Base-by-base conservation (phyloP, 176 grass and related monocot genomes). In the Eremochloa ophiuroides region DNA sequence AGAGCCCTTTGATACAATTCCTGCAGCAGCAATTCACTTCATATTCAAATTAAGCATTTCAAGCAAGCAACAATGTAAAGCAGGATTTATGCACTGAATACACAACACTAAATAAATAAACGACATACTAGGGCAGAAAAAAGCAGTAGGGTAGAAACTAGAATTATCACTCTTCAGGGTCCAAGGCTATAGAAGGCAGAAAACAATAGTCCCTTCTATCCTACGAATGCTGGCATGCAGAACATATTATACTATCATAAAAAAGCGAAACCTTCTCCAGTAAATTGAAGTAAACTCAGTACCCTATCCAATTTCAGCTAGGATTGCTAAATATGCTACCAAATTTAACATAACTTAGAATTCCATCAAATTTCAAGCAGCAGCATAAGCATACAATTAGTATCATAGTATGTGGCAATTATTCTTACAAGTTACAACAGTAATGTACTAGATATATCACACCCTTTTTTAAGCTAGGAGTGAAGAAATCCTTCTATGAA, bases 1-100 rank as follows among this genome's bases (percentile, higher is more conserved):
- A 99, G 96, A 86, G 96, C 96, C 72, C 84, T 95, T 50, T 80
- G 86, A 70, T 99, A 99, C 47, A 99, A 77, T 84, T 99, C 89
- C 95, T 98, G 91, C n/a, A 78, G 62, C 53, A 81, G 13, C 38
- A 2, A 28, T 89, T 46, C 66, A 77, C 10, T 77, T 78, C 67
- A 47, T 6, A 70, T 47, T 71, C 69, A 78, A 60, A 60, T 44
- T 74, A 30, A 11, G 44, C 20, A 48, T 77, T 89, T 38, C 44
- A 58, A 65, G 37, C n/a, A 70, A 75, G 63, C n/a, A 69, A 40
- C 28, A 58, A 46, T 44, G 10, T 43, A 29, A 35, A 35, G 25
- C 29, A n/a, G 5, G n/a, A 29, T 55, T 72, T 22, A 72, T 55
- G n/a, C 29, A 74, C 35, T 25, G 11, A 0, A 73, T 34, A 69